Base-by-base conservation (phyloP, 164 flowering plant genomes). In the Chimonanthus salicifolius region DNA sequence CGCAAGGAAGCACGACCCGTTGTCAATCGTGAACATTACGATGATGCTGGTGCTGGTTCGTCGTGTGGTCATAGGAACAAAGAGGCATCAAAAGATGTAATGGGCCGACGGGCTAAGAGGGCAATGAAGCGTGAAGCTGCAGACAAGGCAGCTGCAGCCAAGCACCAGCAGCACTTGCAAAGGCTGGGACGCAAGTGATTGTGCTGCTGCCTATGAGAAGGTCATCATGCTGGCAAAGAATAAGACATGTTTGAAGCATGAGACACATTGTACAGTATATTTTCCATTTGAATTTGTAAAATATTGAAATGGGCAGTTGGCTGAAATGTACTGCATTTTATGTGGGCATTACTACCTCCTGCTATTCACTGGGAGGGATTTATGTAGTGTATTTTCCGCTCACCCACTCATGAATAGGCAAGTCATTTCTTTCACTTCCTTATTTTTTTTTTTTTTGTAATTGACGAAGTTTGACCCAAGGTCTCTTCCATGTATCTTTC, bases 121-220 rank as follows among this genome's bases (percentile, higher is more conserved):
- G 88, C 98, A 0, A 77, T 88, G 74, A 94, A 90, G 80, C 94
- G 97, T 9, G 97, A 89, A 78, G 98, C 96, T 65, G 96, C 94
- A 3, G 89, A 92, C 73, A 90, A 84, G 81, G 97, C 94, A 0
- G 95, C 95, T 47, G 90, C 97, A 5, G 92, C 78, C 2, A 91
- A 90, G 73, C 95, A 85, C 68, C 80, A 84, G 74, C 81, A 81
- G 79, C 94, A 77, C 82, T 74, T 88, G 81, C 71, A 66, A n/a
- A 87, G 93, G 87, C 50, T 86, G 80, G 94, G 91, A 11, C 73
- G 86, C 49, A 66, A 66, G 49, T 66, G 49, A 66, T 44, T n/a
- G 44, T 4, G 16, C 45, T 3, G 7, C 46, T 13, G 11, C 6
- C 49, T 6, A 45, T 44, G 13, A 66, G 15, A 7, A 44, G 49